These are phyloP conservation scores for Verticillium tricorpus DNA, from an alignment of 2,329 filamentous ascomycete genomes.

Conservation along the genomic window DNA sequence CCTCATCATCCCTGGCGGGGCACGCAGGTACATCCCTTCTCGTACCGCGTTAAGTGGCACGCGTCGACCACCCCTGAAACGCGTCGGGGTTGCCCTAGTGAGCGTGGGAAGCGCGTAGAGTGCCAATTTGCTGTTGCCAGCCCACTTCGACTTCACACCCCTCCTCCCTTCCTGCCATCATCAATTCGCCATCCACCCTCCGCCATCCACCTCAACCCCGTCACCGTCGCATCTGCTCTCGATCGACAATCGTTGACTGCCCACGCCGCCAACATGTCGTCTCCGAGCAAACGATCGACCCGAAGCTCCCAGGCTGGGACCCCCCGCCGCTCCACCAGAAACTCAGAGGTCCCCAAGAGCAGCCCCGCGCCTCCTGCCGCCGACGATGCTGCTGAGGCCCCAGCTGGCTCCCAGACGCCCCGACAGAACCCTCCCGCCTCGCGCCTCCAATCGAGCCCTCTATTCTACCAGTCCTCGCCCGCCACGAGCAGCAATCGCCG, in stretches of 20 bases:
- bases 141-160: conserved; percentile 7
- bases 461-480: conserved; percentile 64
- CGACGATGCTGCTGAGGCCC: conserved; percentile 13
- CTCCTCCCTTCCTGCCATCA: background rate
- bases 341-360: conserved; percentile 33
- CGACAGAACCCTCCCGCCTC: conserved; percentile 36
- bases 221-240: background rate
- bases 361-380: conserved; percentile 30
- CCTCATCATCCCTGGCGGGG: background rate
- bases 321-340: conserved; percentile 29
- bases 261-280: conserved; percentile 30
- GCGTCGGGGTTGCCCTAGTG: conserved; percentile 1
- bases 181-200: background rate
- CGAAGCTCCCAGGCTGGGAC: conserved; percentile 48
- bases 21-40: background rate
- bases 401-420: conserved; percentile 35
- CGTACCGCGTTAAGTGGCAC: conserved; percentile 10
- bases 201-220: background rate
- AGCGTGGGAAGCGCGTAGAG: conserved; percentile 3
- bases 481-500: conserved; percentile 20
- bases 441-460: conserved; percentile 69
- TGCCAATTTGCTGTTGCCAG: conserved; percentile 9
- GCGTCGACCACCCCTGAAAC: conserved; percentile 4
- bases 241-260: background rate
- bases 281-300: conserved; percentile 40